Conservation (phyloP, 805 yeast genomes). For the Candida ponderosae region DNA sequence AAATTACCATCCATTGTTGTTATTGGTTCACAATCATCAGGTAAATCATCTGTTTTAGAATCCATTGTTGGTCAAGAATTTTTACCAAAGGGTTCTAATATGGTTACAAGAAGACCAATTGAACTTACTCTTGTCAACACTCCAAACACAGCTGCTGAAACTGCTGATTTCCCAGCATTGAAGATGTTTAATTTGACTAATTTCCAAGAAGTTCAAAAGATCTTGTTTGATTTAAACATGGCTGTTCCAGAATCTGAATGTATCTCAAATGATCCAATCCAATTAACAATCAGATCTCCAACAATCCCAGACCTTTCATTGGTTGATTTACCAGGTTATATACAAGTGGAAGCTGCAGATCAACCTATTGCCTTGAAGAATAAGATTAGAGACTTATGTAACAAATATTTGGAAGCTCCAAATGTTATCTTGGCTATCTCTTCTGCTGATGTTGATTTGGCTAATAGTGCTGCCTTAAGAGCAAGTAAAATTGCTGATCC, state of each 20-base stretch:
- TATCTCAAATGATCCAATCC: conserved; percentile 90
- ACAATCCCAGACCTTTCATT: conserved; percentile 85
- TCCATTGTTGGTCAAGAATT: conserved; percentile 98
- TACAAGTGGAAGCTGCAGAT: conserved; percentile 93
- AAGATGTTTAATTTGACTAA: conserved; percentile 77
- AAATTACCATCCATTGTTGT: conserved; percentile 93
- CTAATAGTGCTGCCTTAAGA: conserved; percentile 88
- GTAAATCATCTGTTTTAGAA: conserved; percentile 93
- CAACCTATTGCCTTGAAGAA: conserved; percentile 82
- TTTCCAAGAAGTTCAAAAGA: conserved; percentile 80
- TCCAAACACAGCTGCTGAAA: conserved; percentile 71
- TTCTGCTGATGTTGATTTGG: conserved; percentile 96
- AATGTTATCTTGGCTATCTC: conserved; percentile 93
- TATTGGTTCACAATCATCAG: conserved; percentile 95
- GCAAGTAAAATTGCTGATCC: conserved; percentile 92
- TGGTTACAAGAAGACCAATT: conserved; percentile 97
- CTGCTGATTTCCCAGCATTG: conserved; percentile 90
- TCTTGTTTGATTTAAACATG: conserved; percentile 82
- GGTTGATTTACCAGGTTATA: conserved; percentile 96
- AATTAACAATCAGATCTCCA: conserved; percentile 84
- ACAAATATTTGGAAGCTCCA: conserved; percentile 81
- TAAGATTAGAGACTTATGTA: conserved; percentile 74
- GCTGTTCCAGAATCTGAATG: conserved; percentile 86
- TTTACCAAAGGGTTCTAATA: conserved; percentile 92
- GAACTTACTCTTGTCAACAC: conserved; percentile 89